Evolutionary conservation across 164 flowering plant genomes (phyloP).

Genomic region (Euptelea pleiosperma): DNA sequence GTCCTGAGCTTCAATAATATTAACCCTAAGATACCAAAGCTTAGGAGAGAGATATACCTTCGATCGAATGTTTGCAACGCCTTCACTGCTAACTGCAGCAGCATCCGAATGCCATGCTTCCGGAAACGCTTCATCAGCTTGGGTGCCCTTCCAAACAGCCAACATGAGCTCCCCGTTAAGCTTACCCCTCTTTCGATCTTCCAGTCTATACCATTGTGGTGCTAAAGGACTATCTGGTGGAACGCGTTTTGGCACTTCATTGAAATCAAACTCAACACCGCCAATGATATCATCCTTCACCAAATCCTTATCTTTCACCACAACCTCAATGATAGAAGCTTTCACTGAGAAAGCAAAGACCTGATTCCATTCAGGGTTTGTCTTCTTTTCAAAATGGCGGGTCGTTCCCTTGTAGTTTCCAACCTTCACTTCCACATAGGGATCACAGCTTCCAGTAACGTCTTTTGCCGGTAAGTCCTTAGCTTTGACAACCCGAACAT

Average conservation of each 20-base stretch:
- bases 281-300: conserved; percentile 48
- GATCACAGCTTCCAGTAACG: conserved; percentile 25
- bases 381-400: conserved; percentile 24
- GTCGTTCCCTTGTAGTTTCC: conserved; percentile 30
- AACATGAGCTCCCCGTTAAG: conserved; percentile 49
- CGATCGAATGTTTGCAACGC: conserved; percentile 31
- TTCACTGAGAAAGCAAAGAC: conserved; percentile 35
- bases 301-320: conserved; percentile 29
- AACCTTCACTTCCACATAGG: conserved; percentile 32
- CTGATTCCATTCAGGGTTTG: conserved; percentile 33
- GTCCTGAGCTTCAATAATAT: conserved; percentile 58
- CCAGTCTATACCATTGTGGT: conserved; percentile 55
- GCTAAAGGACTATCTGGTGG: conserved; percentile 67
- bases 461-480: conserved; percentile 25
- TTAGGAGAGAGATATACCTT: conserved; percentile 61
- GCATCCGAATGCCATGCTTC: conserved; percentile 36
- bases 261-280: conserved; percentile 34
- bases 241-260: conserved; percentile 49
- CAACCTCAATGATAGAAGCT: conserved; percentile 21
- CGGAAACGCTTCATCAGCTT: conserved; percentile 50
- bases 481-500: conserved; percentile 31
- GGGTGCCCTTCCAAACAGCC: conserved; percentile 72
- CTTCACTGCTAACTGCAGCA: conserved; percentile 26
- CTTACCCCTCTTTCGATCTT: conserved; percentile 36
- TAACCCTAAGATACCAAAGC: conserved; percentile 56